phyloP scores from a whole-genome alignment of 352 stramenopile species.

The Plasmopara muralis region DNA sequence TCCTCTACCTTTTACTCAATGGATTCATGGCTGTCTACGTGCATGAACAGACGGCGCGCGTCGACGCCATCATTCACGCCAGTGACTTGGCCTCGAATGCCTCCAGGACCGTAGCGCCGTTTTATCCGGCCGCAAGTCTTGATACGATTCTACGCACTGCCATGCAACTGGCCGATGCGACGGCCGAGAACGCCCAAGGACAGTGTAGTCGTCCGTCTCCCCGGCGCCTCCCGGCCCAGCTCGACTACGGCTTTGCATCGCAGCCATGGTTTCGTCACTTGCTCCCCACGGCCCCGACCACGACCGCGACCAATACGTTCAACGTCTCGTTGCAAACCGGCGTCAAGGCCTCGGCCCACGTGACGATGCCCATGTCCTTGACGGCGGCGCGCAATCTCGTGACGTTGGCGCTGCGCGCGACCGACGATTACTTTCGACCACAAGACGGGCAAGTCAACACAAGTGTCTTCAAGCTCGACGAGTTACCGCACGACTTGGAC shows the following conservation, averaged over 20 bases:
- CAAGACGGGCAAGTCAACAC: constrained; percentile 18
- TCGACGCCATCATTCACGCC: constrained; percentile 23
- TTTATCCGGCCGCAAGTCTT: constrained; percentile 7
- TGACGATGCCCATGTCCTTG: constrained; percentile 26
- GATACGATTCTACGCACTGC: constrained; percentile 38
- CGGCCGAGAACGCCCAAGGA: constrained; percentile 17
- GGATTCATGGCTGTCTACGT: constrained; percentile 52
- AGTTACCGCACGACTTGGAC: constrained; percentile 12
- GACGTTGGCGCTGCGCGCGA: constrained; percentile 24
- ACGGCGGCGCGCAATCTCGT: constrained; percentile 24
- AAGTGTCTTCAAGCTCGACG: constrained; percentile 21
- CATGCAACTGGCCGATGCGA: constrained; percentile 21
- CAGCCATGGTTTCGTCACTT: constrained; percentile 36
- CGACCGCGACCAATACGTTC: constrained; percentile 19
- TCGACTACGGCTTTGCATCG: constrained; percentile 52
- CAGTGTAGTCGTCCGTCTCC: constrained; percentile 40
- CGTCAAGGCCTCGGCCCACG: neutral
- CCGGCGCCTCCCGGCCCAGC: constrained; percentile 26
- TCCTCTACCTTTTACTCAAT: constrained; percentile 63
- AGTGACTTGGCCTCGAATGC: constrained; percentile 25
- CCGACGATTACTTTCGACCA: constrained; percentile 41
- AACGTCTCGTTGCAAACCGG: constrained; percentile 13
- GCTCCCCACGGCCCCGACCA: constrained; percentile 24
- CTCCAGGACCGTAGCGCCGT: neutral
- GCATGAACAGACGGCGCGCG: constrained; percentile 21